phyloP scores from a whole-genome alignment of 148 eudicot genomes.

The Polygonum aviculare region DNA sequence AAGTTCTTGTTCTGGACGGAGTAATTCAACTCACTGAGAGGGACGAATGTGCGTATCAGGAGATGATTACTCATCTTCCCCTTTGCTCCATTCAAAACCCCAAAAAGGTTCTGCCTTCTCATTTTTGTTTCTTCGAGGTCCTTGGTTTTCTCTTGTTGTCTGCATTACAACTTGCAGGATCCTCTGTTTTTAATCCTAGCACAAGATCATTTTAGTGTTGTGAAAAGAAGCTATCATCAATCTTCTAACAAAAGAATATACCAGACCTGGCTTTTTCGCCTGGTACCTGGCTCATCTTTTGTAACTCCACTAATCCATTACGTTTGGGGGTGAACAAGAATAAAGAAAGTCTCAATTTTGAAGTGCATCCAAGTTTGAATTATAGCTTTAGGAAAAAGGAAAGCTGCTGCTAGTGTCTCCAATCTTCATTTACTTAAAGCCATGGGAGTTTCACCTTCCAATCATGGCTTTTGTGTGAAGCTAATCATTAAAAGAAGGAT shows the following conservation, averaged over 20 bases:
- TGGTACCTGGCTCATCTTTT: too few relatives aligned
- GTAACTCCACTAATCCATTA: too few relatives aligned
- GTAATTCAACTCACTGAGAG: conserved; percentile 96
- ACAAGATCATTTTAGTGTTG: not conserved
- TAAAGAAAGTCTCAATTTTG: too few relatives aligned
- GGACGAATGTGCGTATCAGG: conserved; percentile 97
- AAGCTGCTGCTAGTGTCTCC: too few relatives aligned
- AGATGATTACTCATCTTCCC: conserved; percentile 91
- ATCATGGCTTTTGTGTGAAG: not conserved
- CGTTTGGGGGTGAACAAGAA: too few relatives aligned
- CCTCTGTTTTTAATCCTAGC: too few relatives aligned
- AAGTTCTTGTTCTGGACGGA: conserved; percentile 92
- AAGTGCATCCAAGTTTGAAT: too few relatives aligned
- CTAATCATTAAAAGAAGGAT: conserved; percentile 3
- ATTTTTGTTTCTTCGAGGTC: too few relatives aligned
- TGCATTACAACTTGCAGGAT: too few relatives aligned
- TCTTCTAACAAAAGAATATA: not conserved
- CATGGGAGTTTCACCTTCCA: not conserved
- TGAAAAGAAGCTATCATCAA: not conserved
- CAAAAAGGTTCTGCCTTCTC: conserved; percentile 51
- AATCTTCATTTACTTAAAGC: too few relatives aligned
- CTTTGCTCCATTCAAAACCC: conserved; percentile 92
- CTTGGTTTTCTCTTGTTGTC: too few relatives aligned
- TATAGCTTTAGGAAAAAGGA: too few relatives aligned
- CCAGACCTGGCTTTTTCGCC: not conserved